Evolutionary conservation across 1,284 basidiomycete genomes (phyloP), one percentile per base, ranked within the genome.

Genomic region (Pseudozyma thailandica): DNA sequence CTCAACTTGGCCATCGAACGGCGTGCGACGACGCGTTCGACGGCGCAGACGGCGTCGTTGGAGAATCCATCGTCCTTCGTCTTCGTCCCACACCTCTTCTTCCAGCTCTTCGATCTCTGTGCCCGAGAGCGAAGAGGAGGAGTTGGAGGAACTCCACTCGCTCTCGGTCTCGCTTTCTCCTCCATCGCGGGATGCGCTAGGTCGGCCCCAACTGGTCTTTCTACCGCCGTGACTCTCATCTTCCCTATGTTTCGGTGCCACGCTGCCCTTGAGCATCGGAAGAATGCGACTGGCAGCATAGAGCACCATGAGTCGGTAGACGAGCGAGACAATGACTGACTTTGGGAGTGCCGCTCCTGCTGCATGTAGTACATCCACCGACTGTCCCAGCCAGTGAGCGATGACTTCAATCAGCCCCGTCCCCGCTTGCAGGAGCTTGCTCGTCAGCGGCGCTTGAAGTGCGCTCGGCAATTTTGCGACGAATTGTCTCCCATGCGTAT

Each of bases 251-350:
- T 12, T 33, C 1, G 59, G 54, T 6, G 55, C 59, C 1, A 72
- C 62, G 12, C 54, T 66, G 35, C 69, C 69, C 49, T 72, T 72
- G 44, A 72, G 57, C 69, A 72, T 72, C 21, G 77, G 78, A 43
- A 82, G 50, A 39, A 82, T 78, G 15, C 81, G 70, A 30, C 72
- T 78, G 6, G 79, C 79, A 1, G 78, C 71, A 54, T 81, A 82
- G 18, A 82, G 61, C 37, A 82, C 78, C 63, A 77, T 77, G 12
- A 82, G 39, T 13, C 81, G 65, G 39, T 79, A 82, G 12, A 82
- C 70, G 25, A 82, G 51, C 31, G 66, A 75, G 8, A 82, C 78
- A 39, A 82, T 76, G 18, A 82, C 77, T 27, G 72, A 75, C 37
- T 73, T 74, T 8, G 81, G 81, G 33, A 82, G 55, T 6, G 77